phyloP scores from a whole-genome alignment of 1,284 basidiomycete genomes.

The Pulchroboletus neoregius region DNA sequence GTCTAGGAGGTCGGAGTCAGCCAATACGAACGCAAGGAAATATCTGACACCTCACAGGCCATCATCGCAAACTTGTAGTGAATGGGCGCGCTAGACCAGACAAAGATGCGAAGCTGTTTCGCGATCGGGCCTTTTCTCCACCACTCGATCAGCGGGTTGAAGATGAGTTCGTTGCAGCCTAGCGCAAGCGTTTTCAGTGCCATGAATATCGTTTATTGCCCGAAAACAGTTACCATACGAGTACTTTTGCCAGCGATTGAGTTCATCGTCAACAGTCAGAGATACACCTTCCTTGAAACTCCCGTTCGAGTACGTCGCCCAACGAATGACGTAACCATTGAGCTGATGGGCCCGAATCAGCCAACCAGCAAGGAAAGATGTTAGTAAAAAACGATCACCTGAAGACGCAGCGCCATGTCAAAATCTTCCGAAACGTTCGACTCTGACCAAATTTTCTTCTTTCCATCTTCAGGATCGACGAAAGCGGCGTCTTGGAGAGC shows the following conservation, averaged over 20 bases:
- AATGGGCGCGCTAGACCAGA: conserved; percentile 68
- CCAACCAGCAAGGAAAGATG: no score
- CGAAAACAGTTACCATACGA: conserved; percentile 64
- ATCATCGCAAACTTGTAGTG: conserved; percentile 44
- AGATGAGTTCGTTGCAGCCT: conserved; percentile 66
- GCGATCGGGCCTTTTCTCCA: conserved; percentile 71
- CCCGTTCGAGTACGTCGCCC: conserved; percentile 79
- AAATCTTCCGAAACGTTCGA: conserved; percentile 84
- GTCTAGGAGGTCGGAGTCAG: conserved; percentile 41
- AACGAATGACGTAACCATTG: conserved; percentile 38
- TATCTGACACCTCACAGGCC: conserved; percentile 55
- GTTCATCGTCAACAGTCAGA: conserved; percentile 73
- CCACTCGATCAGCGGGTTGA: conserved; percentile 74
- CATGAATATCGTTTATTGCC: conserved; percentile 14
- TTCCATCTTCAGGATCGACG: conserved; percentile 51
- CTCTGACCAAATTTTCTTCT: conserved; percentile 80
- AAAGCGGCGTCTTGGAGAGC: conserved; percentile 79
- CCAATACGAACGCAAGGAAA: conserved; percentile 8
- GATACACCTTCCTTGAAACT: conserved; percentile 89
- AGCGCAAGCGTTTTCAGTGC: conserved; percentile 32
- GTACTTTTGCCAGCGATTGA: conserved; percentile 87
- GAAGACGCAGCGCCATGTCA: conserved; percentile 63
- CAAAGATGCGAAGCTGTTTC: conserved; percentile 68
- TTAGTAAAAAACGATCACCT: no score
- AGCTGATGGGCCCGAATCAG: no score